These are phyloP conservation scores for Pythium brassicae DNA, from an alignment of 352 stramenopile species.

Conservation along the genomic window DNA sequence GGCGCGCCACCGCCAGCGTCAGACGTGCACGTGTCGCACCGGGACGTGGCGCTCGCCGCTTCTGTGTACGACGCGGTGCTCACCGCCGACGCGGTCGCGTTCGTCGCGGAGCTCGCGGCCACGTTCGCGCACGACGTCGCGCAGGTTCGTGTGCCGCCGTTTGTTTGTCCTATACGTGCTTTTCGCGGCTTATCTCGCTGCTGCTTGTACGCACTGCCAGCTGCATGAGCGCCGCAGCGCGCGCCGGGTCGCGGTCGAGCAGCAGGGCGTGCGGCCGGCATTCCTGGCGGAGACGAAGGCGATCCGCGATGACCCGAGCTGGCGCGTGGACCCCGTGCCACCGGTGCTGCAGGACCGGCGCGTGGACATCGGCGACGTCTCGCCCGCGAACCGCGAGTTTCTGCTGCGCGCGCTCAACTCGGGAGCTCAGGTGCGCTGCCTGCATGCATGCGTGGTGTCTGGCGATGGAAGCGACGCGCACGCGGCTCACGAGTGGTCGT, in stretches of 20 bases:
- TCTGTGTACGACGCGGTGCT: conserved; percentile 70
- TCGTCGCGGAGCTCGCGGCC: conserved; percentile 77
- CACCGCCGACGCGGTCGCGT: conserved; percentile 79
- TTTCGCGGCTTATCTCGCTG: too few species aligned
- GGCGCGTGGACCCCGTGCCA: conserved; percentile 61
- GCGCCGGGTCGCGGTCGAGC: conserved; percentile 46
- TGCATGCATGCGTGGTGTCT: background rate
- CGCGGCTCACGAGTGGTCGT: background rate
- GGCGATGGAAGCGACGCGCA: too few species aligned
- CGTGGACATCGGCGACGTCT: conserved; percentile 93
- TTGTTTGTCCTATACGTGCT: background rate
- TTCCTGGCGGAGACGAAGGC: conserved; percentile 74
- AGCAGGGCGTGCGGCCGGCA: conserved; percentile 69
- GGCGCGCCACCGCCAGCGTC: background rate
- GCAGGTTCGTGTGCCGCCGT: conserved; percentile 18
- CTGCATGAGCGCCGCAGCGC: conserved; percentile 56
- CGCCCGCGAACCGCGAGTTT: conserved; percentile 86
- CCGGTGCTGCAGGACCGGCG: conserved; percentile 81
- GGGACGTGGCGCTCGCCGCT: conserved; percentile 15
- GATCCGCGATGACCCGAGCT: conserved; percentile 59
- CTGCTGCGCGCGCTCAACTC: conserved; percentile 93
- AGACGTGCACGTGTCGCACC: conserved; percentile 26
- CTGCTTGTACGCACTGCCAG: conserved; percentile 11
- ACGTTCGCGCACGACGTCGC: conserved; percentile 66
- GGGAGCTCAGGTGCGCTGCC: conserved; percentile 81